These are phyloP conservation scores for Kandelia obovata DNA, from an alignment of 345 rosid genomes.

Conservation along the genomic window DNA sequence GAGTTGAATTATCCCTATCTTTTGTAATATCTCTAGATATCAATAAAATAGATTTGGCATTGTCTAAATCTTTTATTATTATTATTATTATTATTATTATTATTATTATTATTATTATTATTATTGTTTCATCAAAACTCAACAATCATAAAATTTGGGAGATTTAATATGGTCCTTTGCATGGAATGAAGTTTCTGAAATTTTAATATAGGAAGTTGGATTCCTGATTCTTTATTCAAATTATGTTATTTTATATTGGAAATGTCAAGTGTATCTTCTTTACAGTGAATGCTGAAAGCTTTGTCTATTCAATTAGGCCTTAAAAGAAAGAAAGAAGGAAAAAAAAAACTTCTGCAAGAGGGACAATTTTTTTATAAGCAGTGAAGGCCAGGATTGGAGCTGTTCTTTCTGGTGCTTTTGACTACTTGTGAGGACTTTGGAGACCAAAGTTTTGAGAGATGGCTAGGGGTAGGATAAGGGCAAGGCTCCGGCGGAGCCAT, in stretches of 20 bases:
- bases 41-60: neutral
- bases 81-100: no score
- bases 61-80: neutral
- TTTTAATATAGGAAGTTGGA: neutral
- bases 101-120: no score
- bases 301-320: neutral
- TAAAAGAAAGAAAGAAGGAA: neutral
- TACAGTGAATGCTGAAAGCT: neutral
- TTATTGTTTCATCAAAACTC: neutral
- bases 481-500: conserved; percentile 9
- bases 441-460: neutral
- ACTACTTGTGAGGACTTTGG: neutral
- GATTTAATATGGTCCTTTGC: neutral
- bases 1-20: neutral
- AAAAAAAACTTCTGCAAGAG: neutral
- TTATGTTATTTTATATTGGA: neutral
- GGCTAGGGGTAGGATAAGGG: conserved; percentile 11
- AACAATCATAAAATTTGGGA: neutral
- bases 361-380: neutral
- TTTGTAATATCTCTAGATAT: neutral
- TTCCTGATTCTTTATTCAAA: neutral
- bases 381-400: neutral
- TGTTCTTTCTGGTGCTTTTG: conserved; percentile 1
- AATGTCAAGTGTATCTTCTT: neutral
- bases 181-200: neutral